Evolutionary conservation across 2,329 filamentous ascomycete species (phyloP).

Genomic region (Hypomyces rosellus): DNA sequence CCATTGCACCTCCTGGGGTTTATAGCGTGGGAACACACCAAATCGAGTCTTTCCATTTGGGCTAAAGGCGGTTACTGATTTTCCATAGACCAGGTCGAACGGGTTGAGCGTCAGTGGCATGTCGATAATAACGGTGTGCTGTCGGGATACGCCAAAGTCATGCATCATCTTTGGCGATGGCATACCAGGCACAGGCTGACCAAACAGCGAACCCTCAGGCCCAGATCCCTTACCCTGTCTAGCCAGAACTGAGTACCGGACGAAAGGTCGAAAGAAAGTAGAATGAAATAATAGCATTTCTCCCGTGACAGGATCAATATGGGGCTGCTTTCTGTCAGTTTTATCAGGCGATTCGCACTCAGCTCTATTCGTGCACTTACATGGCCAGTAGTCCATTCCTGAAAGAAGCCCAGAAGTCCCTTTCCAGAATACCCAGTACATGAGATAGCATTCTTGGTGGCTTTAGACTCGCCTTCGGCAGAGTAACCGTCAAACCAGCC

Average conservation of each 20-base stretch:
- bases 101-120: conserved; percentile 61
- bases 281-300: conserved; percentile 64
- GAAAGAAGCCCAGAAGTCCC: conserved; percentile 55
- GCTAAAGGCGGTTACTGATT: conserved; percentile 55
- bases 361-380: background rate
- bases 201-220: conserved; percentile 33
- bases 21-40: conserved; percentile 59
- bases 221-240: conserved; percentile 15
- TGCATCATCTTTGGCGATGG: conserved; percentile 67
- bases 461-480: conserved; percentile 43
- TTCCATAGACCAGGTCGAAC: conserved; percentile 50
- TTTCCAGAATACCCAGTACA: conserved; percentile 44
- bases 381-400: conserved; percentile 65
- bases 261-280: conserved; percentile 57
- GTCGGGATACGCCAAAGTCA: conserved; percentile 61
- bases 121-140: conserved; percentile 62
- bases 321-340: conserved; percentile 33
- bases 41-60: conserved; percentile 52
- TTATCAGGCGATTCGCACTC: background rate
- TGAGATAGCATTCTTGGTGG: conserved; percentile 18
- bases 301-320: conserved; percentile 56
- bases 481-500: conserved; percentile 61
- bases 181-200: conserved; percentile 54
- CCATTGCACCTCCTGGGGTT: conserved; percentile 54
- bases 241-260: conserved; percentile 53